These are phyloP conservation scores for Euphorbia lathyris DNA, from an alignment of 345 rosid species.

Conservation along the genomic window DNA sequence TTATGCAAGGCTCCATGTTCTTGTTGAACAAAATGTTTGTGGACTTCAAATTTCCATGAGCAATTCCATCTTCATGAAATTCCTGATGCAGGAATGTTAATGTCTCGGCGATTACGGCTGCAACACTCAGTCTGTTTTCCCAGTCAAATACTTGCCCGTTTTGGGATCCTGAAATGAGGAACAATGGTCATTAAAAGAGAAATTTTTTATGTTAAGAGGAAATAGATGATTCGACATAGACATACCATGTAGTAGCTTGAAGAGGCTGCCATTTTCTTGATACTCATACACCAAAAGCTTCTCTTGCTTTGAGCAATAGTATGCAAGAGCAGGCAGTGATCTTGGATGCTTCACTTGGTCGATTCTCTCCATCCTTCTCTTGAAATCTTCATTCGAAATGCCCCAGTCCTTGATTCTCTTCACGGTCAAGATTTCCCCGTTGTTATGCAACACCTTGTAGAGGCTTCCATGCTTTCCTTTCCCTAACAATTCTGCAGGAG, in stretches of 20 bases:
- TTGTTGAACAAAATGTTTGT: slow-evolving; percentile 47
- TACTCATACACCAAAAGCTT: slow-evolving; percentile 55
- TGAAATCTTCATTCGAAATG: slow-evolving; percentile 41
- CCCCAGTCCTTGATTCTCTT: slow-evolving; percentile 50
- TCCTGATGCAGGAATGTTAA: slow-evolving; percentile 44
- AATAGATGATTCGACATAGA: background rate
- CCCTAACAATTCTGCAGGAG: slow-evolving; percentile 56
- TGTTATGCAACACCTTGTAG: slow-evolving; percentile 45
- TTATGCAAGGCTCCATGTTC: slow-evolving; percentile 49
- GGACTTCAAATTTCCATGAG: slow-evolving; percentile 69
- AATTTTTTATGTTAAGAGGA: no score
- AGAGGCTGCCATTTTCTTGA: slow-evolving; percentile 54
- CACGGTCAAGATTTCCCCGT: slow-evolving; percentile 41
- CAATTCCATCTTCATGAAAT: slow-evolving; percentile 39
- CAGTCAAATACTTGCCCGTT: slow-evolving; percentile 39
- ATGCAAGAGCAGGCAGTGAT: slow-evolving; percentile 43
- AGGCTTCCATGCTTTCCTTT: slow-evolving; percentile 64
- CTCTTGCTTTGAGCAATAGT: slow-evolving; percentile 60
- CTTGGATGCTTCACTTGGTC: slow-evolving; percentile 45
- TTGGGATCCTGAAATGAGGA: slow-evolving; percentile 35
- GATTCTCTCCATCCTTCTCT: slow-evolving; percentile 42
- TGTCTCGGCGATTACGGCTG: slow-evolving; percentile 38
- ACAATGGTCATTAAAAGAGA: background rate
- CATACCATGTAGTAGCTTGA: slow-evolving; percentile 55
- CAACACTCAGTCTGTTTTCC: slow-evolving; percentile 49